Conservation (phyloP, 75 land plant genomes). For the Ceratopteris richardii region DNA sequence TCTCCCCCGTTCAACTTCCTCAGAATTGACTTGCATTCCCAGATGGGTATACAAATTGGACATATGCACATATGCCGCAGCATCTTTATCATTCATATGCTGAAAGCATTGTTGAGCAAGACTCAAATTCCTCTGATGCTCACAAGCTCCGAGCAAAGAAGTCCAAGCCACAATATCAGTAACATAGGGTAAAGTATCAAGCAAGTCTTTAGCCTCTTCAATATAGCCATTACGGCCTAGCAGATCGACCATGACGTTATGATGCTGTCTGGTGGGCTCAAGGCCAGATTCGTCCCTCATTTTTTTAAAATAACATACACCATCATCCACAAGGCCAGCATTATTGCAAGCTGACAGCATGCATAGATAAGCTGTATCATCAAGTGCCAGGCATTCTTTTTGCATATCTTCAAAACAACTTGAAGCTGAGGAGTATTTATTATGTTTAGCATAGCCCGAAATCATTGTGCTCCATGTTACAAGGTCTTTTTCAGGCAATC, state of each 20-base stretch:
- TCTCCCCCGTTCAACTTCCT: slow-evolving; percentile 21
- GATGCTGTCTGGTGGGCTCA: slow-evolving; percentile 38
- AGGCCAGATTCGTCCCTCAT: slow-evolving; percentile 18
- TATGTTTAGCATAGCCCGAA: slow-evolving; percentile 25
- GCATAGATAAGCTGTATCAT: slow-evolving; percentile 7
- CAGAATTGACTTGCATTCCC: slow-evolving; percentile 27
- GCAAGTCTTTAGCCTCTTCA: slow-evolving; percentile 29
- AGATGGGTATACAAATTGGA: slow-evolving; percentile 32
- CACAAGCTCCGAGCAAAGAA: slow-evolving; percentile 32
- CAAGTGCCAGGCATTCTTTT: slow-evolving; percentile 19
- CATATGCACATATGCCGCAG: slow-evolving; percentile 37
- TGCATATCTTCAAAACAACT: slow-evolving; percentile 38
- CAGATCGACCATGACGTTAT: slow-evolving; percentile 54
- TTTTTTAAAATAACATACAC: neutral
- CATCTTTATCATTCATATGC: slow-evolving; percentile 21
- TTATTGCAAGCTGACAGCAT: slow-evolving; percentile 11
- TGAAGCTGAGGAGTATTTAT: slow-evolving; percentile 24
- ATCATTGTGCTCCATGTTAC: slow-evolving; percentile 64
- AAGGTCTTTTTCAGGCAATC: slow-evolving; percentile 21
- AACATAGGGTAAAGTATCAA: slow-evolving; percentile 30
- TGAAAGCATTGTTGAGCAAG: slow-evolving; percentile 27
- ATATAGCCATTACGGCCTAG: slow-evolving; percentile 36
- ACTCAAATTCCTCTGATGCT: slow-evolving; percentile 27
- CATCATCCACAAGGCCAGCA: slow-evolving; percentile 7
- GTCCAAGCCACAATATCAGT: slow-evolving; percentile 35